Evolutionary conservation across 2,329 filamentous ascomycete species (phyloP).

Genomic region (Chalara sp.): DNA sequence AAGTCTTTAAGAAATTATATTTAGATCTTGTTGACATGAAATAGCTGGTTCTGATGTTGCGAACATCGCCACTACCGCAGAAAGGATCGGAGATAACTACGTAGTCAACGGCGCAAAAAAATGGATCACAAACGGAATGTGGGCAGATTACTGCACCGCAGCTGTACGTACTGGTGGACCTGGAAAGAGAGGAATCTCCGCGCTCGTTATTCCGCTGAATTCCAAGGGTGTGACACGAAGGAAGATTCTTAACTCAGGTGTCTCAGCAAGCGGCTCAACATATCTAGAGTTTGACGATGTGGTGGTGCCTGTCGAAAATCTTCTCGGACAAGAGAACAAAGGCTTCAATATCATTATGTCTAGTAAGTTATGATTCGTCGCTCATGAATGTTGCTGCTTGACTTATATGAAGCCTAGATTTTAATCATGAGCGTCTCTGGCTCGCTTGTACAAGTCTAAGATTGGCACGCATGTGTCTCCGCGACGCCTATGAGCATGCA

Average conservation of each 20-base stretch:
- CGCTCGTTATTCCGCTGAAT: slow-evolving; percentile 82
- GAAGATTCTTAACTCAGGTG: slow-evolving; percentile 94
- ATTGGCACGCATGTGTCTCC: slow-evolving; percentile 89
- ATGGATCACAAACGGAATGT: slow-evolving; percentile 77
- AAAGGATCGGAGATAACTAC: slow-evolving; percentile 85
- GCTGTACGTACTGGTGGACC: slow-evolving; percentile 80
- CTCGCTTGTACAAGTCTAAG: slow-evolving; percentile 93
- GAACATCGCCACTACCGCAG: slow-evolving; percentile 87
- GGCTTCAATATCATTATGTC: slow-evolving; percentile 67
- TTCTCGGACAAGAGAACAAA: slow-evolving; percentile 92
- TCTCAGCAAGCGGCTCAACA: slow-evolving; percentile 84
- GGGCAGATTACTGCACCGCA: slow-evolving; percentile 92
- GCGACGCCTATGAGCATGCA: slow-evolving; percentile 89
- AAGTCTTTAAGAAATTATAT: background rate
- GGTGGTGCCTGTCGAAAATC: slow-evolving; percentile 93
- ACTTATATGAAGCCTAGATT: slow-evolving; percentile 42
- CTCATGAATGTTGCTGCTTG: background rate
- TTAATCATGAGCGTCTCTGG: slow-evolving; percentile 95
- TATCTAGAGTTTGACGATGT: slow-evolving; percentile 97
- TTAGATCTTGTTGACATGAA: background rate
- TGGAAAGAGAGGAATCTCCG: slow-evolving; percentile 84
- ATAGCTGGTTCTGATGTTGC: slow-evolving; percentile 81
- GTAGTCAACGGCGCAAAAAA: slow-evolving; percentile 99
- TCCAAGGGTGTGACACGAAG: slow-evolving; percentile 79
- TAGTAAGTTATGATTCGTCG: background rate